Conservation (phyloP, 257 asterid species). For the Ajuga chamaepitys region DNA sequence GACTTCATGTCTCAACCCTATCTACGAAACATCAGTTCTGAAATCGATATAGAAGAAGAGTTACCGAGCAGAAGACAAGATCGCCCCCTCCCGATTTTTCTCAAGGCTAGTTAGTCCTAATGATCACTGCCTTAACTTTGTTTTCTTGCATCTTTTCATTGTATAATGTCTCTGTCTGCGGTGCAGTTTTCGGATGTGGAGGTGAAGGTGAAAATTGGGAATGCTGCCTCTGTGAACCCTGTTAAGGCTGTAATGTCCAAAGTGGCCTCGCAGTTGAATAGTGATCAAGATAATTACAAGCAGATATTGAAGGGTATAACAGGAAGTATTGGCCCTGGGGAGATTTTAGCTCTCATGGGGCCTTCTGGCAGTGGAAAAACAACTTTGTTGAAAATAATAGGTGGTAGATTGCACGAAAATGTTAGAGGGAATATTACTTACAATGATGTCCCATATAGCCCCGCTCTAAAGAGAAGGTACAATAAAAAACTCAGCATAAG, state of each 20-base stretch:
- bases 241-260: slow-evolving; percentile 56
- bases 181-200: slow-evolving; percentile 90
- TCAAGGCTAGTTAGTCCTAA: slow-evolving; percentile 41
- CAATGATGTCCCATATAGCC: slow-evolving; percentile 57
- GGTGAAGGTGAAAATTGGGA: slow-evolving; percentile 59
- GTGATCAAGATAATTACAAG: slow-evolving; percentile 52
- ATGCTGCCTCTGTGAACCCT: slow-evolving; percentile 39
- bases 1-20: slow-evolving; percentile 57
- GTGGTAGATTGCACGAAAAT: slow-evolving; percentile 68
- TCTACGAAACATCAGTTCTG: slow-evolving; percentile 34
- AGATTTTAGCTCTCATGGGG: slow-evolving; percentile 90
- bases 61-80: slow-evolving; percentile 22
- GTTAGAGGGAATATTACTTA: slow-evolving; percentile 68
- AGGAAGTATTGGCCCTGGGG: slow-evolving; percentile 86
- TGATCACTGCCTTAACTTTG: not conserved
- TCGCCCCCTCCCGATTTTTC: slow-evolving; percentile 71
- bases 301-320: slow-evolving; percentile 78
- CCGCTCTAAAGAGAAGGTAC: slow-evolving; percentile 80
- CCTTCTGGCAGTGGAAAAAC: slow-evolving; percentile 99
- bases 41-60: slow-evolving; percentile 62
- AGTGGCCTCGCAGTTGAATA: slow-evolving; percentile 37
- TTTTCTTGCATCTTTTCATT: not conserved
- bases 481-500: not conserved
- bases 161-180: not conserved
- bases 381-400: slow-evolving; percentile 63